phyloP scores from a whole-genome alignment of 2,329 filamentous ascomycete genomes.

The Pestalotiopsis sp. region DNA sequence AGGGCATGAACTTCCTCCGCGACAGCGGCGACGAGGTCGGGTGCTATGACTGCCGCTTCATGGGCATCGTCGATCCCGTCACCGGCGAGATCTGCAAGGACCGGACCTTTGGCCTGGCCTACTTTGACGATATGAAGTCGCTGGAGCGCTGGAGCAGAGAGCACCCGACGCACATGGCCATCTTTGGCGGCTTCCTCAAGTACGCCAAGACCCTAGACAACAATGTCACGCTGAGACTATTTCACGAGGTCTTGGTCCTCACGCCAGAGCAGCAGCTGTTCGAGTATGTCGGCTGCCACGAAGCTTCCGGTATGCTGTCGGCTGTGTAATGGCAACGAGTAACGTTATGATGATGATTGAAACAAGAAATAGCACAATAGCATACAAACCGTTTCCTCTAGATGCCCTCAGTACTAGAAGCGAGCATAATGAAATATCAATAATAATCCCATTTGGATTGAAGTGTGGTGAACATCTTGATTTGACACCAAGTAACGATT shows the following conservation, averaged over 20 bases:
- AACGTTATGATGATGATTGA: not conserved
- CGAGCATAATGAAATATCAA: not conserved
- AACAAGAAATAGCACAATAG: not conserved
- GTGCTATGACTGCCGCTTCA: constrained; percentile 45
- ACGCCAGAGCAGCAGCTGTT: constrained; percentile 41
- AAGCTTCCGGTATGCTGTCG: constrained; percentile 33
- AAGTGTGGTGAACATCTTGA: not conserved
- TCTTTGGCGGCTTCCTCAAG: constrained; percentile 41
- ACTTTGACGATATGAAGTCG: constrained; percentile 41
- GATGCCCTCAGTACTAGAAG: not conserved
- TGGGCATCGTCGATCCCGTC: constrained; percentile 39
- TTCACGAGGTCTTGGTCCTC: constrained; percentile 43
- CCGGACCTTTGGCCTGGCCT: constrained; percentile 43
- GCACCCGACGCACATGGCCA: constrained; percentile 41
- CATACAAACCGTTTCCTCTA: not conserved
- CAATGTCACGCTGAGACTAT: constrained; percentile 37
- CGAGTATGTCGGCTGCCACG: constrained; percentile 44
- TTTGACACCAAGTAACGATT: not conserved
- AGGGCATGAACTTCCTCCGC: constrained; percentile 46
- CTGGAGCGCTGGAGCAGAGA: constrained; percentile 42
- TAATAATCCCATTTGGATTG: not conserved
- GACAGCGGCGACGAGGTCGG: constrained; percentile 44
- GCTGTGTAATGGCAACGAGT: not conserved
- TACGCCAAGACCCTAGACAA: constrained; percentile 40
- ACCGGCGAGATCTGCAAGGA: constrained; percentile 28